Conservation (phyloP, 257 asterid genomes). For the Schizonepeta tenuifolia region DNA sequence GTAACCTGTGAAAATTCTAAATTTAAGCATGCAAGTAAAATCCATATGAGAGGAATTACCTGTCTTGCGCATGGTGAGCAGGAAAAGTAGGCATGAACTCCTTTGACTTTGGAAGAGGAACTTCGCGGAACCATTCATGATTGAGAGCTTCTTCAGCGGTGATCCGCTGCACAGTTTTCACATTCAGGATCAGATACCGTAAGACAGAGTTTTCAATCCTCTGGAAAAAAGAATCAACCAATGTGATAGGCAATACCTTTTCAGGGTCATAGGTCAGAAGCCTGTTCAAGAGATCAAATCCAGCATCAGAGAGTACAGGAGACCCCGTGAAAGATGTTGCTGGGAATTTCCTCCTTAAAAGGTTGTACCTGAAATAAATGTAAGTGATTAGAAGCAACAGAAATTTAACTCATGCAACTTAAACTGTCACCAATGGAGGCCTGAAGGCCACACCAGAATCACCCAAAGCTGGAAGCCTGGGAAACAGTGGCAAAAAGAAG, state of each 20-base stretch:
- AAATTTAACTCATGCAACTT: constrained; percentile 34
- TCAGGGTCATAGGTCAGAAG: constrained; percentile 82
- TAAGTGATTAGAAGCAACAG: constrained; percentile 52
- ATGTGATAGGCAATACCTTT: constrained; percentile 48
- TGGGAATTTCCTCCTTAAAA: constrained; percentile 68
- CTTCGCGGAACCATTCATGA: constrained; percentile 86
- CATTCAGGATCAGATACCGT: constrained; percentile 13
- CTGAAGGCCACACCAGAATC: constrained; percentile 88
- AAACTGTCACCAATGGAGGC: constrained; percentile 69
- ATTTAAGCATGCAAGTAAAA: neutral
- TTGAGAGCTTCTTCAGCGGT: constrained; percentile 79
- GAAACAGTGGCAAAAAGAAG: constrained; percentile 76
- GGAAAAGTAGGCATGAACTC: constrained; percentile 93
- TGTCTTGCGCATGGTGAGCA: constrained; percentile 82
- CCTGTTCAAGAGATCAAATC: constrained; percentile 82
- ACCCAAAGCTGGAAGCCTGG: constrained; percentile 99
- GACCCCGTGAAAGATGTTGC: constrained; percentile 68
- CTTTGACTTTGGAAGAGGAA: constrained; percentile 80
- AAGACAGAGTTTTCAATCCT: neutral
- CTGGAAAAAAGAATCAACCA: neutral
- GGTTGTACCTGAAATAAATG: constrained; percentile 68
- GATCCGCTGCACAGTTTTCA: constrained; percentile 55
- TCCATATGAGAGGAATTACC: constrained; percentile 42
- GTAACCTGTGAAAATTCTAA: neutral
- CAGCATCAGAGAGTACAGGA: constrained; percentile 85